phyloP scores from a whole-genome alignment of 1,284 basidiomycete genomes.

The Trametes hirsuta region DNA sequence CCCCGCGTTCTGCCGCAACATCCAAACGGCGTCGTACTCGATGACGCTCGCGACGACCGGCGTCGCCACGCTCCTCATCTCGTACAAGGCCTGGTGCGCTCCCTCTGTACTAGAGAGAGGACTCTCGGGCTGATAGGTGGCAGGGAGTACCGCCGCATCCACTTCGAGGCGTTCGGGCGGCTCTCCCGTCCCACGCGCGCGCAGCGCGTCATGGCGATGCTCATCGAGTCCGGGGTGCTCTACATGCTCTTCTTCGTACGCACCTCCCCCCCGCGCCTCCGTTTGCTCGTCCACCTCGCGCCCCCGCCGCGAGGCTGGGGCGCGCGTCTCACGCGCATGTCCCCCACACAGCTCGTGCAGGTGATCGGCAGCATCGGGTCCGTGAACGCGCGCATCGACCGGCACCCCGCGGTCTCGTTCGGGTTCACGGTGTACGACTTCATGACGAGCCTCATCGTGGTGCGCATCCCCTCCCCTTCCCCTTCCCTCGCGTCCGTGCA shows the following conservation, averaged over 20 bases:
- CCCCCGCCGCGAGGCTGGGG: no score
- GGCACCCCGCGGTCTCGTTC: no score
- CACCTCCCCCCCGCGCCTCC: background rate
- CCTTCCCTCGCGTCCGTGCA: no score
- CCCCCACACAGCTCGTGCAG: background rate
- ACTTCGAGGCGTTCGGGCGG: conserved; percentile 5
- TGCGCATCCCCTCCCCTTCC: no score
- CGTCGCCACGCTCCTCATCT: conserved; percentile 21
- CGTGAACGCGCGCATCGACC: no score
- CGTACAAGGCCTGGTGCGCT: conserved; percentile 23
- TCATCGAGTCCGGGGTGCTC: conserved; percentile 21
- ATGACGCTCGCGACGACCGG: conserved; percentile 18
- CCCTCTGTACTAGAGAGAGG: background rate
- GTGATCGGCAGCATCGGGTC: no score
- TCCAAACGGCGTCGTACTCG: conserved; percentile 20
- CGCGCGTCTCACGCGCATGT: background rate
- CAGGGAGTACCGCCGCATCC: conserved; percentile 20
- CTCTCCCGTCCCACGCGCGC: conserved; percentile 7
- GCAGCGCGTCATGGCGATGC: conserved; percentile 19
- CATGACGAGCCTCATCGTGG: no score
- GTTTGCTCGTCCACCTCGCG: no score
- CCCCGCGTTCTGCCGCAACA: conserved; percentile 22
- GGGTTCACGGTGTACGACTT: no score
- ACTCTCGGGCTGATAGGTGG: background rate
- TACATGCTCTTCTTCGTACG: conserved; percentile 8